phyloP scores from a whole-genome alignment of 176 grass and related monocot species.

The Alloteropsis semialata region DNA sequence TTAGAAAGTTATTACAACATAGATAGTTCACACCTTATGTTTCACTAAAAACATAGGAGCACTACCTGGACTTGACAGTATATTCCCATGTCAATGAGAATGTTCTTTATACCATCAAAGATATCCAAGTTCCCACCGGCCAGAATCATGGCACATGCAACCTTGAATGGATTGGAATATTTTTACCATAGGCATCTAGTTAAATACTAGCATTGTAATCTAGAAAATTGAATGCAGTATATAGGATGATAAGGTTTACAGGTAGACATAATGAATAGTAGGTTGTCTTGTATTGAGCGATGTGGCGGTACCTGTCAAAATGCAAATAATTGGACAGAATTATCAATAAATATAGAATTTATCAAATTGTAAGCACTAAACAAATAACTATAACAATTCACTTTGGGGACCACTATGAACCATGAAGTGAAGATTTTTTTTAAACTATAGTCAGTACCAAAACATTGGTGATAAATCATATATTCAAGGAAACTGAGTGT shows the following conservation, averaged over 20 bases:
- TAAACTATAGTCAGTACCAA: too few species aligned
- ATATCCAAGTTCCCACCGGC: conserved; percentile 78
- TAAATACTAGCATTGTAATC: neutral
- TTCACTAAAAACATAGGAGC: neutral
- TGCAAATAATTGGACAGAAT: conserved; percentile 24
- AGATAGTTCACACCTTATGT: neutral
- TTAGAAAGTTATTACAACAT: conserved; percentile 14
- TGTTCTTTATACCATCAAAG: conserved; percentile 73
- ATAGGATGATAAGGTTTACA: conserved; percentile 36
- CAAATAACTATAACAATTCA: conserved; percentile 16
- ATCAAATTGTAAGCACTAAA: neutral
- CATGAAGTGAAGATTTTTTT: neutral
- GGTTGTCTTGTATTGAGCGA: too few species aligned
- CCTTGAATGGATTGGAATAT: conserved; percentile 40
- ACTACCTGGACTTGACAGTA: conserved; percentile 93
- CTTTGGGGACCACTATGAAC: neutral
- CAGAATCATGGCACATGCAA: conserved; percentile 86
- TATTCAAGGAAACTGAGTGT: neutral
- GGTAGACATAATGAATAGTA: conserved; percentile 99
- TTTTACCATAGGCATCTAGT: neutral
- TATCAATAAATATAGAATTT: conserved; percentile 13
- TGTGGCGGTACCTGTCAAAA: conserved; percentile 72
- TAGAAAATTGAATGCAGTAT: neutral
- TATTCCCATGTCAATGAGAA: conserved; percentile 92
- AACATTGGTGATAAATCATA: neutral